Evolutionary conservation across 169 alveolate species (phyloP).

Genomic region (Eimeria praecox): DNA sequence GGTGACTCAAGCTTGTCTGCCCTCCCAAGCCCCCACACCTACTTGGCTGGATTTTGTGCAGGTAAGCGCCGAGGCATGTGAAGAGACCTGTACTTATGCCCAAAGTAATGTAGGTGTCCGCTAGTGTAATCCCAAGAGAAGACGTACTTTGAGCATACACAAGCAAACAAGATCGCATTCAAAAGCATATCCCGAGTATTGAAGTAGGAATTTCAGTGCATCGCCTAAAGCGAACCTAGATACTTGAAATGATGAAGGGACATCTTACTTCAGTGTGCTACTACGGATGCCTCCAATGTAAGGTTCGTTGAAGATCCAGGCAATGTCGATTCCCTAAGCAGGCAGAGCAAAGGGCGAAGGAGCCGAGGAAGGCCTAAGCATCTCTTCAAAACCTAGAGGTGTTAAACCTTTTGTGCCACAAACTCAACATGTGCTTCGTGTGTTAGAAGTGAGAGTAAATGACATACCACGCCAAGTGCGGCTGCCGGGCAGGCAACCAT

Average conservation of each 20-base stretch:
- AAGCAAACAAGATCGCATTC: neutral
- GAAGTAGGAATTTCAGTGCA: no score
- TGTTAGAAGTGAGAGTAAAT: neutral
- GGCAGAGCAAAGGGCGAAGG: neutral
- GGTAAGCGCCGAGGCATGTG: conserved; percentile 55
- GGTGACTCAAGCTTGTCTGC: neutral
- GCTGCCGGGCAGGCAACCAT: conserved; percentile 69
- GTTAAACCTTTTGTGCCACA: neutral
- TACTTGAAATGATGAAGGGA: neutral
- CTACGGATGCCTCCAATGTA: conserved; percentile 62
- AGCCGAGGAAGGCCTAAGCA: neutral
- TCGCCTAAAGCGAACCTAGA: neutral
- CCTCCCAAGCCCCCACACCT: neutral
- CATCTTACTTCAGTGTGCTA: conserved; percentile 6
- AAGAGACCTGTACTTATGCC: conserved; percentile 35
- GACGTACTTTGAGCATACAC: conserved; percentile 1
- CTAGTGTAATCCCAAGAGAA: conserved; percentile 41
- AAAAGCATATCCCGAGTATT: neutral
- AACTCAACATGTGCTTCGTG: neutral
- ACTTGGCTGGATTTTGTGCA: conserved; percentile 59
- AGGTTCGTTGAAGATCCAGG: conserved; percentile 59
- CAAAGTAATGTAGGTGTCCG: conserved; percentile 32
- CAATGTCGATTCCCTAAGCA: conserved; percentile 61
- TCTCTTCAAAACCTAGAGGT: neutral
- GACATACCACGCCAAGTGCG: conserved; percentile 71